phyloP scores from a whole-genome alignment of 2,329 filamentous ascomycete genomes.

The Aspergillus intermedius region DNA sequence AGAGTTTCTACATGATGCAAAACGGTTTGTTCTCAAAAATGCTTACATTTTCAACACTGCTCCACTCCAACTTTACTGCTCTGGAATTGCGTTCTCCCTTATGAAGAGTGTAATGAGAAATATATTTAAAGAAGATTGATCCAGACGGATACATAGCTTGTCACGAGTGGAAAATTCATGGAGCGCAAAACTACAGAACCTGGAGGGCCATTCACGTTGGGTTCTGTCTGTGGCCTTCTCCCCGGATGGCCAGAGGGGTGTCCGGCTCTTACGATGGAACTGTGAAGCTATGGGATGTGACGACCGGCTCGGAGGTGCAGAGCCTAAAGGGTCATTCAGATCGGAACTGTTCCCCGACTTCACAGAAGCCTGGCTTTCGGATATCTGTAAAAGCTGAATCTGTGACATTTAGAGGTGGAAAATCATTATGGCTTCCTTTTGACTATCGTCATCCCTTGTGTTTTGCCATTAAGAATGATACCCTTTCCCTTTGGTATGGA shows the following conservation, averaged over 20 bases:
- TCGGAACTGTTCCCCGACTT: not conserved
- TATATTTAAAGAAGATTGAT: not conserved
- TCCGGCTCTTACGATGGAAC: not conserved
- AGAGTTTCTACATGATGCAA: slow-evolving; percentile 22
- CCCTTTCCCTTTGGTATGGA: not conserved
- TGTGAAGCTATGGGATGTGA: not conserved
- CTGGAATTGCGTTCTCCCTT: not conserved
- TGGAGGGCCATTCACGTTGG: not conserved
- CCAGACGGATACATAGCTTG: not conserved
- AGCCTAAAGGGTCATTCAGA: not conserved
- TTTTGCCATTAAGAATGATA: not conserved
- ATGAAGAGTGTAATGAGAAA: not conserved
- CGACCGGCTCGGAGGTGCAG: not conserved
- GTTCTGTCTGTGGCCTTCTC: not conserved
- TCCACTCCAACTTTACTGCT: slow-evolving; percentile 10
- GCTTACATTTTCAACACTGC: slow-evolving; percentile 16
- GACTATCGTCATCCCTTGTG: slow-evolving; percentile 1
- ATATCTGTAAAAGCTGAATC: slow-evolving; percentile 14
- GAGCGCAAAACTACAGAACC: not conserved
- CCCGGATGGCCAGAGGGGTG: not conserved
- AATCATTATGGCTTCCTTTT: slow-evolving; percentile 8
- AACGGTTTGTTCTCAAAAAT: slow-evolving; percentile 21
- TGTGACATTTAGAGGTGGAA: slow-evolving; percentile 4
- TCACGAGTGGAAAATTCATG: not conserved
- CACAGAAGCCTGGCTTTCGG: slow-evolving; percentile 1